Conservation (phyloP, 345 rosid genomes). For the Syzygium grande region DNA sequence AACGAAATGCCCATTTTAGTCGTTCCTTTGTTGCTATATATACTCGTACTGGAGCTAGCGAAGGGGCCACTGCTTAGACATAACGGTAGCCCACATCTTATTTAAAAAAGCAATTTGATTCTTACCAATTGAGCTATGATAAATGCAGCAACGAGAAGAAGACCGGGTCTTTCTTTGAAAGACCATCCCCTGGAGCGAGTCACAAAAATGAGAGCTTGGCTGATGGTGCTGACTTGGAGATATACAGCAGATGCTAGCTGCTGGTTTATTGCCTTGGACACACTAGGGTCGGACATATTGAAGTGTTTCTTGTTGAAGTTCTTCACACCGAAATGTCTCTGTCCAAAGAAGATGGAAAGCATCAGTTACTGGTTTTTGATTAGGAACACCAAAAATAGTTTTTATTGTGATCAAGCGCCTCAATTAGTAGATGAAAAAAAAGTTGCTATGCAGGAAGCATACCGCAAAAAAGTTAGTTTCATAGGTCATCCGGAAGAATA, state of each 20-base stretch:
- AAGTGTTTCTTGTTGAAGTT: slow-evolving; percentile 11
- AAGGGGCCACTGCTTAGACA: neutral
- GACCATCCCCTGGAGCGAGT: slow-evolving; percentile 70
- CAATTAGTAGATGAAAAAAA: neutral
- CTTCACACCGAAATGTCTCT: slow-evolving; percentile 37
- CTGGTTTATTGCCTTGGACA: slow-evolving; percentile 16
- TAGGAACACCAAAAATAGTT: neutral
- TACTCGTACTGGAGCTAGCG: neutral
- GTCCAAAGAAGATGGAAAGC: neutral
- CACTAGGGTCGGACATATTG: neutral
- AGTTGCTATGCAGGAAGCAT: neutral
- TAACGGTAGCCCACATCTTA: neutral
- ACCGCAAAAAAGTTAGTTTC: slow-evolving; percentile 69
- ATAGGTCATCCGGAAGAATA: slow-evolving; percentile 58
- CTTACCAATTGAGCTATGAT: slow-evolving; percentile 54
- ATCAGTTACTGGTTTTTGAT: neutral
- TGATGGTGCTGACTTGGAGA: slow-evolving; percentile 75
- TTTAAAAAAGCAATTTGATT: neutral
- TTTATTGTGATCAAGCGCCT: neutral
- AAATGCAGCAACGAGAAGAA: slow-evolving; percentile 69
- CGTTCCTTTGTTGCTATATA: neutral
- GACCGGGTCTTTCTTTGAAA: slow-evolving; percentile 45
- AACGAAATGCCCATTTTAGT: neutral
- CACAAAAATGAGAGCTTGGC: slow-evolving; percentile 84
- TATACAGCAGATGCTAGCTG: slow-evolving; percentile 51